Base-by-base conservation (phyloP, 257 asterid genomes). In the Solanum bukasovii region DNA sequence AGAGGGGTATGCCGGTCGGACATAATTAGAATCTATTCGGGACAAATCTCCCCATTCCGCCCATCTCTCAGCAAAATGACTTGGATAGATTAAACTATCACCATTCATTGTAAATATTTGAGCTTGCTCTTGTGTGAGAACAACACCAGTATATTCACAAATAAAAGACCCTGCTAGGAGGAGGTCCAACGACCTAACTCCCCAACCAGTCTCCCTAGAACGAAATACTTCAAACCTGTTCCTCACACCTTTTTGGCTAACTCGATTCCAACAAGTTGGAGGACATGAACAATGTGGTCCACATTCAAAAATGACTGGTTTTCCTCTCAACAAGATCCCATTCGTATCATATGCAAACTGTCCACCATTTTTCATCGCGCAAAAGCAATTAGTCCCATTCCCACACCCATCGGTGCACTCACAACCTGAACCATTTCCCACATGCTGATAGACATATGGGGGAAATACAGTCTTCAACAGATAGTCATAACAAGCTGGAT, bases 181-280 rank as follows among this genome's bases (percentile, higher is more conserved):
- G 91, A 96, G 89, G 89, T 96, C 98, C 90, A 96, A 77, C 0
- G 98, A 94, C 89, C 99, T 94, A 89, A 96, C 96, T 67, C 98
- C 99, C 99, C 99, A 96, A 87, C 94, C 94, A 29, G 97, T 94
- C 90, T 95, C 98, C 88, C 92, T 92, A 2, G 99, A 95, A 91
- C 99, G 93, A 87, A 95, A 96, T 86, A 96, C 96, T 91, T 96
- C 98, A 74, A 96, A 91, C n/a, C 96, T 91, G 89, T 94, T 90
- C 89, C 82, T 93, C 44, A 93, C 90, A 37, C 99, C 99, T 86
- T 91, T 95, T 75, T 96, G 99, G 27, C 94, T 67, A 86, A 96
- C 98, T 33, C 99, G 96, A 73, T 96, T 96, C 56, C 91, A 89
- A 65, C 98, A 96, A 87, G 89, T 90, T 21, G 95, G 90, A 25